Conservation (phyloP, 768 basidiomycete genomes). For the Candolleomyces efflorescens region DNA sequence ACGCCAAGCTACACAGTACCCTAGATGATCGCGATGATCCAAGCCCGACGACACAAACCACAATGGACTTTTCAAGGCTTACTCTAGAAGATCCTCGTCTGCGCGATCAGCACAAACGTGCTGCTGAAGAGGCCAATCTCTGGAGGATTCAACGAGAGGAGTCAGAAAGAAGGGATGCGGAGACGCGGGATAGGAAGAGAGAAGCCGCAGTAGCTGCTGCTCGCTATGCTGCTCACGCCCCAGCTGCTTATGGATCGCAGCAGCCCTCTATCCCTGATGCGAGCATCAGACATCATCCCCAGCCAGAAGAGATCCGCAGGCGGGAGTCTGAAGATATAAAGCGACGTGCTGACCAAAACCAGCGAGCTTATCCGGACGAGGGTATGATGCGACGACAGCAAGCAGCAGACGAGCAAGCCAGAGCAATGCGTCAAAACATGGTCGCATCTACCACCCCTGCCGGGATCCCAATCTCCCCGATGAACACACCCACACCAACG, state of each 20-base stretch:
- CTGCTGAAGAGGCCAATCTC: slow-evolving; percentile 32
- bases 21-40: slow-evolving; percentile 12
- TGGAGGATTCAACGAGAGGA: slow-evolving; percentile 34
- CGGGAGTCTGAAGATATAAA: slow-evolving; percentile 43
- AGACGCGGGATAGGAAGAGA: slow-evolving; percentile 24
- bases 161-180: slow-evolving; percentile 27
- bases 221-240: slow-evolving; percentile 14
- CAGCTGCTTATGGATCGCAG: slow-evolving; percentile 18
- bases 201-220: slow-evolving; percentile 20
- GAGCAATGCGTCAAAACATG: slow-evolving; percentile 34
- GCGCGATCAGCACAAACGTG: slow-evolving; percentile 17
- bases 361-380: slow-evolving; percentile 49
- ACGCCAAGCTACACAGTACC: slow-evolving; percentile 17
- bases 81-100: slow-evolving; percentile 23
- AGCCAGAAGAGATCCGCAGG: slow-evolving; percentile 40
- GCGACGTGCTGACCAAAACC: slow-evolving; percentile 32
- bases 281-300: slow-evolving; percentile 24
- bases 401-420: slow-evolving; percentile 52
- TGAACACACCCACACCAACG: slow-evolving; percentile 6
- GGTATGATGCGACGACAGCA: slow-evolving; percentile 50
- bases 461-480: not conserved
- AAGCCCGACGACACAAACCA: slow-evolving; percentile 11
- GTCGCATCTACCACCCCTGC: slow-evolving; percentile 18
- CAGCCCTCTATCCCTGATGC: slow-evolving; percentile 21
- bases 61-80: slow-evolving; percentile 14